These are phyloP conservation scores for Leptographium radiaticola DNA, from an alignment of 2,329 filamentous ascomycete genomes.

Conservation along the genomic window DNA sequence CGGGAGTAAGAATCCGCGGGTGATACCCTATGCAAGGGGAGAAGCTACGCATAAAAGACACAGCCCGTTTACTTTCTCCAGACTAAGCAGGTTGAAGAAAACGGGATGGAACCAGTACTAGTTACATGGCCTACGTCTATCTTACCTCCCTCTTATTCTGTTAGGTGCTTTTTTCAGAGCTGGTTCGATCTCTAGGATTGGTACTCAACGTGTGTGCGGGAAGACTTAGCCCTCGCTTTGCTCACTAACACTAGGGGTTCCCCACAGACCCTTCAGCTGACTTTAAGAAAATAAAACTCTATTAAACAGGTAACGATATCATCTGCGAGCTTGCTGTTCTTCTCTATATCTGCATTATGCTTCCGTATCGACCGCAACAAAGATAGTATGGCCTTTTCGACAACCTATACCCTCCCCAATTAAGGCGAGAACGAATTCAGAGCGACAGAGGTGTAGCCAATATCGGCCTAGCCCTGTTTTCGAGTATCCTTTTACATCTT, in stretches of 20 bases:
- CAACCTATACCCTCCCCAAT: too few species aligned
- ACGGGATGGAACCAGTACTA: not conserved
- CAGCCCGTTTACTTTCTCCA: not conserved
- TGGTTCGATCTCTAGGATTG: not conserved
- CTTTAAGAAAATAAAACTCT: too few species aligned
- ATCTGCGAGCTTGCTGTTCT: not conserved
- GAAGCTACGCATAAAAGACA: not conserved
- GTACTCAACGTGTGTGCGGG: not conserved
- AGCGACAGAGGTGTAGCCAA: too few species aligned
- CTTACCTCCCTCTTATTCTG: not conserved
- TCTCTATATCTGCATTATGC: not conserved
- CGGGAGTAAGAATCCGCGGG: constrained; percentile 26
- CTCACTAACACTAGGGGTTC: not conserved
- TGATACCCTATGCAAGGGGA: constrained; percentile 35
- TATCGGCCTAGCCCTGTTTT: too few species aligned
- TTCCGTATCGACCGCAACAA: not conserved
- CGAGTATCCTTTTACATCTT: too few species aligned
- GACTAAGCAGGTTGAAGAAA: not conserved
- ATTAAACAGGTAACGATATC: not conserved
- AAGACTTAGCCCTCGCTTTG: not conserved
- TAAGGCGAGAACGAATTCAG: too few species aligned
- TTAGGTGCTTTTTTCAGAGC: not conserved
- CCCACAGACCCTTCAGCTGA: not conserved
- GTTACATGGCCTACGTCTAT: not conserved
- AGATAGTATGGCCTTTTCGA: not conserved